Percentiles rank a stretch among this genome's conserved stretches.
Conservation (phyloP, 2,329 filamentous ascomycete species). For the Exophiala dermatitidis region DNA sequence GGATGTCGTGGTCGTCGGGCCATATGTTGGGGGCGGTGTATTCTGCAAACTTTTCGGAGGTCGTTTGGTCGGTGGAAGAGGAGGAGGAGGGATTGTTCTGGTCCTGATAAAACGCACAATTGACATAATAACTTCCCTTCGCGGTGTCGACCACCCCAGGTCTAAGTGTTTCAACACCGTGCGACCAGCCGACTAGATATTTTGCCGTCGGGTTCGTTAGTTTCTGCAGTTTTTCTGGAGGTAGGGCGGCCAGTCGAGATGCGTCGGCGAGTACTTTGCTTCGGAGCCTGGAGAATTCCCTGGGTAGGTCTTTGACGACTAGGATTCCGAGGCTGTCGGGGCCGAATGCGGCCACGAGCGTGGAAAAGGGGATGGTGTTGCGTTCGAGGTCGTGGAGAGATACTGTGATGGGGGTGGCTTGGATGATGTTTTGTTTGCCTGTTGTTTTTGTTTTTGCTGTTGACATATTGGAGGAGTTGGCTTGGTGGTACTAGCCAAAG, state of each 20-base stretch:
- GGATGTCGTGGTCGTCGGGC: slow-evolving; percentile 58
- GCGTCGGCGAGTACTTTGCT: slow-evolving; percentile 72
- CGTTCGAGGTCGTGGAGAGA: slow-evolving; percentile 21
- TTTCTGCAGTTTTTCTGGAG: slow-evolving; percentile 56
- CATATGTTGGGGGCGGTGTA: slow-evolving; percentile 88
- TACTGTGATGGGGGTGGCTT: slow-evolving; percentile 22
- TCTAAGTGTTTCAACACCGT: slow-evolving; percentile 57
- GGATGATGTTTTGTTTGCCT: slow-evolving; percentile 1
- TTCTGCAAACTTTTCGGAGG: slow-evolving; percentile 58
- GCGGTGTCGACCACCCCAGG: slow-evolving; percentile 55
- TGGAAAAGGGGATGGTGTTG: slow-evolving; percentile 37
- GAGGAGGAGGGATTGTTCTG: slow-evolving; percentile 8
- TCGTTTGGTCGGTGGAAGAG: no score
- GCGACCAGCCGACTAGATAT: slow-evolving; percentile 58
- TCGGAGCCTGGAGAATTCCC: slow-evolving; percentile 64
- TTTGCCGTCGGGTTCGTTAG: slow-evolving; percentile 44
- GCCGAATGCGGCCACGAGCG: slow-evolving; percentile 65
- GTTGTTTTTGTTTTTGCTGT: background rate
- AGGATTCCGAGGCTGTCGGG: slow-evolving; percentile 87
- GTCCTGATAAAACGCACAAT: slow-evolving; percentile 50
- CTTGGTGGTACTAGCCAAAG: no score
- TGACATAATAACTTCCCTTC: slow-evolving; percentile 60
- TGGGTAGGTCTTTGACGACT: slow-evolving; percentile 77
- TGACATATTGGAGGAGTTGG: background rate
- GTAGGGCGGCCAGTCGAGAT: slow-evolving; percentile 79